These are phyloP conservation scores for Candida vaughaniae DNA, from an alignment of 805 yeast species.

Conservation along the genomic window DNA sequence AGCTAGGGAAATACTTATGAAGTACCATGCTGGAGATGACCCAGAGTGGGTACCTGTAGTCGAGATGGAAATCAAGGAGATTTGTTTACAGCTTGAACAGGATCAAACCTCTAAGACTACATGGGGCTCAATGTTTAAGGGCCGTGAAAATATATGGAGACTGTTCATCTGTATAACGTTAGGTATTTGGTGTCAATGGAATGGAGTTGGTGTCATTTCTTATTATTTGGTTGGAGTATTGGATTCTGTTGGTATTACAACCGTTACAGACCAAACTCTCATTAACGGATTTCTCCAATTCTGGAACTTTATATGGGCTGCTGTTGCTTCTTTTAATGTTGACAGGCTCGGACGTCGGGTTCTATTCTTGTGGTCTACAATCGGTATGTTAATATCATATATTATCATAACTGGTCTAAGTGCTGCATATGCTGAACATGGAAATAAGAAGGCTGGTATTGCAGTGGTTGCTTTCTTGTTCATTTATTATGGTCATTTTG, in stretches of 20 bases:
- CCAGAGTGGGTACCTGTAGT: slow-evolving; percentile 7
- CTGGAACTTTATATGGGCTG: slow-evolving; percentile 39
- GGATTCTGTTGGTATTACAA: slow-evolving; percentile 51
- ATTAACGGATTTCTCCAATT: slow-evolving; percentile 52
- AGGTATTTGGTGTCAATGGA: slow-evolving; percentile 13
- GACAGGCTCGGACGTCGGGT: slow-evolving; percentile 25
- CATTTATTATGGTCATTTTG: slow-evolving; percentile 20
- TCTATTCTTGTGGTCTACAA: slow-evolving; percentile 23
- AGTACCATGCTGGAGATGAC: slow-evolving; percentile 39
- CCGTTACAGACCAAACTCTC: slow-evolving; percentile 40
- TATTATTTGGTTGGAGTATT: slow-evolving; percentile 52
- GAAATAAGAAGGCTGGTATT: slow-evolving; percentile 8
- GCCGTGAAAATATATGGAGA: slow-evolving; percentile 2
- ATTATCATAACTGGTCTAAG: slow-evolving; percentile 23
- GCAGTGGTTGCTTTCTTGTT: slow-evolving; percentile 25
- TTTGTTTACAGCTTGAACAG: slow-evolving; percentile 10
- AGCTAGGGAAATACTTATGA: slow-evolving; percentile 40
- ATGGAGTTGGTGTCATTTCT: slow-evolving; percentile 54
- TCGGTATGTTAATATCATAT: slow-evolving; percentile 24
- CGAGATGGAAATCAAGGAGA: slow-evolving; percentile 13
- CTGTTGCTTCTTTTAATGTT: slow-evolving; percentile 15
- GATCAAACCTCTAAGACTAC: slow-evolving; percentile 12
- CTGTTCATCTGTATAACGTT: slow-evolving; percentile 15
- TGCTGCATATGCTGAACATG: slow-evolving; percentile 18
- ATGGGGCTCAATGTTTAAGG: slow-evolving; percentile 5